These are phyloP conservation scores for Ramalina intermedia DNA, from an alignment of 495 filamentous ascomycete species.

Conservation along the genomic window DNA sequence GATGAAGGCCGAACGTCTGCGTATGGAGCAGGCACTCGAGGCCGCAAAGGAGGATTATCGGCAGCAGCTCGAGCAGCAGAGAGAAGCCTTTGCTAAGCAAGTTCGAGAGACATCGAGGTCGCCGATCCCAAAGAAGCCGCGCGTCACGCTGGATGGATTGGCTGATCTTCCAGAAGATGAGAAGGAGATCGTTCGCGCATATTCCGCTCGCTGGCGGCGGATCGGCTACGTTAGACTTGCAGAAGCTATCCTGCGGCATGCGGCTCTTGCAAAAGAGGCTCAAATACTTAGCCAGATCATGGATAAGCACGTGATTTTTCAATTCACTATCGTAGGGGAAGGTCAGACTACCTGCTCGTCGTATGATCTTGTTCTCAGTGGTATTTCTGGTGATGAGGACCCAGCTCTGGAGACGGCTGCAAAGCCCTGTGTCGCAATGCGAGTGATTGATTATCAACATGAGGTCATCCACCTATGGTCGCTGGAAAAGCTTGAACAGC, in stretches of 20 bases:
- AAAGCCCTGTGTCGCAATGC: slow-evolving; percentile 83
- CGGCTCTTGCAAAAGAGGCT: slow-evolving; percentile 79
- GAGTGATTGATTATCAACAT: slow-evolving; percentile 85
- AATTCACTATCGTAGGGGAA: slow-evolving; percentile 80
- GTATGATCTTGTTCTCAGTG: slow-evolving; percentile 91
- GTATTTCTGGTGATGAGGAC: slow-evolving; percentile 81
- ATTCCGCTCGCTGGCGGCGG: slow-evolving; percentile 62
- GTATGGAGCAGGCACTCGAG: slow-evolving; percentile 73
- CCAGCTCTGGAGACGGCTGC: slow-evolving; percentile 61
- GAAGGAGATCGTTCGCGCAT: slow-evolving; percentile 48
- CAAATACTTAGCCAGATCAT: slow-evolving; percentile 97
- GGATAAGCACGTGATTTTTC: slow-evolving; percentile 87
- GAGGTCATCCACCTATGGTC: slow-evolving; percentile 87
- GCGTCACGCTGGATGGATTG: slow-evolving; percentile 34
- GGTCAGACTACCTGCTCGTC: slow-evolving; percentile 83
- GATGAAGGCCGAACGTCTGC: slow-evolving; percentile 65
- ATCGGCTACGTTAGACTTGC: slow-evolving; percentile 87
- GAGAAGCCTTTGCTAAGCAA: slow-evolving; percentile 59
- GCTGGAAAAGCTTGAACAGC: slow-evolving; percentile 74
- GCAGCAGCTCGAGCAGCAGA: slow-evolving; percentile 57
- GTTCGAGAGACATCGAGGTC: slow-evolving; percentile 46
- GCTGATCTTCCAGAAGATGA: slow-evolving; percentile 55
- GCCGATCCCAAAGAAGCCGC: slow-evolving; percentile 23
- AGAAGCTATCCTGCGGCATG: slow-evolving; percentile 80
- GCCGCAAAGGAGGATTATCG: slow-evolving; percentile 78